Conservation (phyloP, 176 grass and related monocot genomes). For the Metroxylon sagu region DNA sequence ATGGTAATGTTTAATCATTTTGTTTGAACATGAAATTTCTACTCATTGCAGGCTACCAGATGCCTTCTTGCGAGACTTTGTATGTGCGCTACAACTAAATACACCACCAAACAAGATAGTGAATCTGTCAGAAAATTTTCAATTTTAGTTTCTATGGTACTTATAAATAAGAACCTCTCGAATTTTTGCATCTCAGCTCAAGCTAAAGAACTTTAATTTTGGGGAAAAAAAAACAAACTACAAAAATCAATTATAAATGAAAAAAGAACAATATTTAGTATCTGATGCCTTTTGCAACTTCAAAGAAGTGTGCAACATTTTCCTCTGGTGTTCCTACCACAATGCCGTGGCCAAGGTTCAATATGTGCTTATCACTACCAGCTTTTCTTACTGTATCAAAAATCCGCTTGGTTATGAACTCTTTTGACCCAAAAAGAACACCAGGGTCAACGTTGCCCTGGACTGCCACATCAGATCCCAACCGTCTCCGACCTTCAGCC, state of each 20-base stretch:
- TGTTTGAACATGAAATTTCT: too few relatives aligned
- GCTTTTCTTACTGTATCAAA: slow-evolving; percentile 82
- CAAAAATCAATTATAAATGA: slow-evolving; percentile 18
- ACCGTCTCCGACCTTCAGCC: slow-evolving; percentile 74
- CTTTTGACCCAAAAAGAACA: slow-evolving; percentile 91
- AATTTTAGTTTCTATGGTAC: too few relatives aligned
- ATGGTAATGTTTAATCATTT: too few relatives aligned
- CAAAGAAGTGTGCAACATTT: slow-evolving; percentile 96
- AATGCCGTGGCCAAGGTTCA: slow-evolving; percentile 98
- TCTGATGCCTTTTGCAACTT: slow-evolving; percentile 79
- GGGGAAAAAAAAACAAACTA: neutral
- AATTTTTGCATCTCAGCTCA: slow-evolving; percentile 41
- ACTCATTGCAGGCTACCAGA: too few relatives aligned
- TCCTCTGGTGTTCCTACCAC: slow-evolving; percentile 91
- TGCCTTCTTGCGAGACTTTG: too few relatives aligned
- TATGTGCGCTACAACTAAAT: too few relatives aligned
- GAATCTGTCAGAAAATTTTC: too few relatives aligned
- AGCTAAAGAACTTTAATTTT: slow-evolving; percentile 25
- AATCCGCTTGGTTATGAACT: slow-evolving; percentile 82
- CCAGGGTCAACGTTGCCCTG: slow-evolving; percentile 96
- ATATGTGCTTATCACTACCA: slow-evolving; percentile 60
- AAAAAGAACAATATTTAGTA: slow-evolving; percentile 35
- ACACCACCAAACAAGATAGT: too few relatives aligned
- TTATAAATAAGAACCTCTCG: too few relatives aligned
- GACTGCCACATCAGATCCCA: slow-evolving; percentile 79